Base-by-base conservation (phyloP, 768 basidiomycete genomes). In the Mycena alexandri region DNA sequence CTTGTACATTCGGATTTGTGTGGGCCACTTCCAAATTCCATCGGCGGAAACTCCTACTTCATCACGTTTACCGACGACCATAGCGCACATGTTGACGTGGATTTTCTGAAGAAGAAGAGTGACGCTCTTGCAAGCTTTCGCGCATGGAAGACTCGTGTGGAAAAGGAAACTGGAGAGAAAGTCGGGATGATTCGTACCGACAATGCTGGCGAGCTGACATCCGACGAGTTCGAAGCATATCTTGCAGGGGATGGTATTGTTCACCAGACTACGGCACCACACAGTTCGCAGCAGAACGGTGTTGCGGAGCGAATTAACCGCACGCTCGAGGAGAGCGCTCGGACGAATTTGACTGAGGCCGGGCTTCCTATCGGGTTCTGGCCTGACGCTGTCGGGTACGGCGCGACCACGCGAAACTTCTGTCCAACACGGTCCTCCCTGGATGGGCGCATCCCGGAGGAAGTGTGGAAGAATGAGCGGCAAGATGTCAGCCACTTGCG, bases 221-320 rank as follows among this genome's bases (percentile, higher is more conserved):
- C 74, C 33, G 41, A 57, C 2, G 47, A 51, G 17, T 57, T 76
- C n/a, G 46, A 72, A 12, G 25, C 25, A 0, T 76, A 70, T 33
- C 76, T 73, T 41, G 38, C 22, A 0, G 4, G 55, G 0, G 62
- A 71, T 0, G 77, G 79, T 0, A 77, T 82, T 1, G 61, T 74
- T 0, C 22, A 76, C 0, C 72, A 82, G n/a, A 69, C 66, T 0
- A 80, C 76, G 0, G 71, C 71, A 0, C 78, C 78, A 0, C 75
- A 79, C 22, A 72, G 74, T 3, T 78, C 77, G 0, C 48, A 70
- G 11, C 76, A 81, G 38, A 80, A 80, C 41, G 75, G 81, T 0
- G 56, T 80, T 1, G 80, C 79, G 0, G 80, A 84, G 36, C 38
- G 74, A 1, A 58, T 67, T 9, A 80, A 78, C 53, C 13, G 63